Evolutionary conservation across 2,329 filamentous ascomycete genomes (phyloP).

Genomic region (Hymenoscyphus infarciens): DNA sequence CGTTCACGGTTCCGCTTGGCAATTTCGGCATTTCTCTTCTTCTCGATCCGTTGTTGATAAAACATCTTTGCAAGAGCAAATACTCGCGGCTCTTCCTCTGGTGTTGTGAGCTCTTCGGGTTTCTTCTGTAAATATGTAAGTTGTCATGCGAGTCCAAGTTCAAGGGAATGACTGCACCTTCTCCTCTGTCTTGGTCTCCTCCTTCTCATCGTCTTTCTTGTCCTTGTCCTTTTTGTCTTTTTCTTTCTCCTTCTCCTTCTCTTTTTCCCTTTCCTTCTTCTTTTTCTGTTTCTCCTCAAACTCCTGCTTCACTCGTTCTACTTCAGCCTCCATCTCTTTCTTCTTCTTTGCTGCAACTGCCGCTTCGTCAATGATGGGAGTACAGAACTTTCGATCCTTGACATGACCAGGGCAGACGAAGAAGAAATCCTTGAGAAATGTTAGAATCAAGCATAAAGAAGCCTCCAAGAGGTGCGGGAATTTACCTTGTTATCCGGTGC

Average conservation of each 20-base stretch:
- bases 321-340: slow-evolving; percentile 61
- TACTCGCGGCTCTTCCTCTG: slow-evolving; percentile 69
- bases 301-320: slow-evolving; percentile 61
- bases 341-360: slow-evolving; percentile 57
- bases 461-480: neutral
- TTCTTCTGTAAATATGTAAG: slow-evolving; percentile 27
- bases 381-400: slow-evolving; percentile 77
- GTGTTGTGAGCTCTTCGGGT: slow-evolving; percentile 17
- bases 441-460: neutral
- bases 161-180: slow-evolving; percentile 35
- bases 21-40: slow-evolving; percentile 71
- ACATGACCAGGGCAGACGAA: slow-evolving; percentile 83
- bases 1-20: slow-evolving; percentile 80
- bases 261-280: slow-evolving; percentile 65
- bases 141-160: slow-evolving; percentile 9
- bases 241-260: slow-evolving; percentile 49
- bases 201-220: slow-evolving; percentile 40
- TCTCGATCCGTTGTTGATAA: slow-evolving; percentile 79
- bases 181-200: slow-evolving; percentile 39
- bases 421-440: slow-evolving; percentile 69
- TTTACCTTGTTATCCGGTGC: slow-evolving; percentile 82
- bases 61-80: slow-evolving; percentile 86
- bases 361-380: slow-evolving; percentile 67
- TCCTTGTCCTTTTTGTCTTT: slow-evolving; percentile 45
- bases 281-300: slow-evolving; percentile 76